Evolutionary conservation across 2,329 filamentous ascomycete species (phyloP).

Genomic region (Chaetomium sp.): DNA sequence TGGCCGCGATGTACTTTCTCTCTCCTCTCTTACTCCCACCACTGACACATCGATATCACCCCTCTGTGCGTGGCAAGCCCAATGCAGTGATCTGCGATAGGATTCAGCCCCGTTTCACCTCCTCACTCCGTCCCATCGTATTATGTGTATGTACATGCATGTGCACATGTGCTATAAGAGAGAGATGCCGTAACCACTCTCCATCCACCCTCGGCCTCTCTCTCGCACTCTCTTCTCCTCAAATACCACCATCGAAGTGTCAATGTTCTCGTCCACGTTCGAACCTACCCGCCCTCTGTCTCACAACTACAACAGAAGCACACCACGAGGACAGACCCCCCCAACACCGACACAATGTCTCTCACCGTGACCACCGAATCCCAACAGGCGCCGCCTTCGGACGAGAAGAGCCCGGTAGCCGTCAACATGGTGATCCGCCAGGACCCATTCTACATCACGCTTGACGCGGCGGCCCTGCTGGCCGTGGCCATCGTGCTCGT

Average conservation of each 20-base stretch:
- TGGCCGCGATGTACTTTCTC: not conserved
- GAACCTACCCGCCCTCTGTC: no score
- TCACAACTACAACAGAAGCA: not conserved
- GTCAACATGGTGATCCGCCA: constrained; percentile 51
- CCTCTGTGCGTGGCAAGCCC: constrained; percentile 8
- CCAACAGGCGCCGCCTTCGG: constrained; percentile 21
- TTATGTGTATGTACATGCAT: not conserved
- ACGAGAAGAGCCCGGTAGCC: constrained; percentile 34
- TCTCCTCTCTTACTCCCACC: not conserved
- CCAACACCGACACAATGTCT: constrained; percentile 27
- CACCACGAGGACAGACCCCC: not conserved
- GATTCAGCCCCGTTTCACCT: not conserved
- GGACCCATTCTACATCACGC: constrained; percentile 55
- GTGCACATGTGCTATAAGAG: not conserved
- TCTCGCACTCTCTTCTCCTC: not conserved
- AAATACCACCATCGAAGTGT: not conserved
- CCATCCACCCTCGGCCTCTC: not conserved
- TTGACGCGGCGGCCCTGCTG: constrained; percentile 54
- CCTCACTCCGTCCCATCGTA: not conserved
- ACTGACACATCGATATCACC: constrained; percentile 8
- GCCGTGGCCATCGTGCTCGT: constrained; percentile 50
- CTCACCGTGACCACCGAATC: constrained; percentile 33
- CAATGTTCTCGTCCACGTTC: not conserved
- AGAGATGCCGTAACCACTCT: not conserved
- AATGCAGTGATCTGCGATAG: not conserved